Percentiles rank a stretch among this genome's conserved stretches.
phyloP scores from a whole-genome alignment of 2,329 filamentous ascomycete species.

The Penicillium palitans region DNA sequence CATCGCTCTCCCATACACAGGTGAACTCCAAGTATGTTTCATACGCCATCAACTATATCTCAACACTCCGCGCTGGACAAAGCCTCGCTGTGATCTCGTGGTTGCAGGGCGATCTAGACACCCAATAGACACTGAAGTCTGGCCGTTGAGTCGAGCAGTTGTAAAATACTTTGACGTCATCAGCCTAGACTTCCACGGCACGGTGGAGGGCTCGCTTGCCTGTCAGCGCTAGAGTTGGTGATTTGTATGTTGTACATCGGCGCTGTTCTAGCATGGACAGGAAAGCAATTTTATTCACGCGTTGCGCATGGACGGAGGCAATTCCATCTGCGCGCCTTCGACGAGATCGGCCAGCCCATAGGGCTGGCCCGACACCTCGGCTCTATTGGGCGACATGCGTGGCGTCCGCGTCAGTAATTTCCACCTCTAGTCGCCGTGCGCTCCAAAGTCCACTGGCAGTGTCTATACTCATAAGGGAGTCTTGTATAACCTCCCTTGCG shows the following conservation, averaged over 20 bases:
- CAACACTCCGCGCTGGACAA: no score
- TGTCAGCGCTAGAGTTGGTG: conserved; percentile 23
- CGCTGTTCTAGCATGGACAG: conserved; percentile 46
- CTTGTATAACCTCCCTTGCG: conserved; percentile 51
- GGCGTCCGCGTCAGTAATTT: conserved; percentile 53
- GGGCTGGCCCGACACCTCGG: conserved; percentile 48
- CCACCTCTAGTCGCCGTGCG: conserved; percentile 50
- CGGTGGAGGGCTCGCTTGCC: conserved; percentile 26
- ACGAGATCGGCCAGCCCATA: conserved; percentile 56
- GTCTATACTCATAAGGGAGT: conserved; percentile 55
- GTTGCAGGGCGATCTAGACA: no score
- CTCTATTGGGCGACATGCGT: conserved; percentile 41
- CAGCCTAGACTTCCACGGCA: no score
- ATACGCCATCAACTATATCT: no score
- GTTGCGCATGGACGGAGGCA: conserved; percentile 48
- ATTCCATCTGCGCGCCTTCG: conserved; percentile 54
- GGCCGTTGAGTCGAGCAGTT: no score
- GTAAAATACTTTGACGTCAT: no score
- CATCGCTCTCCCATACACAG: conserved; percentile 52
- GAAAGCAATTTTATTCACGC: conserved; percentile 24
- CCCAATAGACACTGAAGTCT: no score
- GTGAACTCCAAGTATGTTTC: conserved; percentile 54
- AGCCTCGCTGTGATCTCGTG: no score
- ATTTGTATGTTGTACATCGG: conserved; percentile 41
- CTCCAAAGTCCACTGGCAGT: conserved; percentile 38